phyloP scores from a whole-genome alignment of 441 rosid species.

The Populus tomentosa region DNA sequence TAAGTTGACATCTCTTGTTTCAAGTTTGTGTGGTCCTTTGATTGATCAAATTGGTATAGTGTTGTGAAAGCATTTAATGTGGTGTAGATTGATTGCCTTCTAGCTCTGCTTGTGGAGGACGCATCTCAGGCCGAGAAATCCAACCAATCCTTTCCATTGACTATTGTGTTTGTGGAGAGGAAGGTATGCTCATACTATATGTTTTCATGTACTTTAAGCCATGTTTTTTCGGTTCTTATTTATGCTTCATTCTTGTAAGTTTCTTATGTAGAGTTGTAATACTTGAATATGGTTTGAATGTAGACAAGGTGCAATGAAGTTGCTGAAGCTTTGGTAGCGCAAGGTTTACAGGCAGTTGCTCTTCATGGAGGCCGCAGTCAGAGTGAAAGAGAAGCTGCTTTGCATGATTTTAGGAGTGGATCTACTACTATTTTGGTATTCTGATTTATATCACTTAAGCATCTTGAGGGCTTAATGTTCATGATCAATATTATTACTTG shows the following conservation, averaged over 20 bases:
- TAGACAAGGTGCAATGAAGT: conserved; percentile 39
- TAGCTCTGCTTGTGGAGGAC: conserved; percentile 32
- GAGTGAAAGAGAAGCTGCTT: conserved; percentile 39
- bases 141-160: conserved; percentile 30
- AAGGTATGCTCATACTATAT: conserved; percentile 22
- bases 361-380: conserved; percentile 43
- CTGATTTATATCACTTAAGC: background rate
- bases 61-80: conserved; percentile 11
- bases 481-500: too few species aligned
- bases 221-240: background rate
- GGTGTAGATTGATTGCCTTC: conserved; percentile 32
- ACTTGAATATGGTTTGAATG: conserved; percentile 3
- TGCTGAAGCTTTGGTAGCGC: conserved; percentile 35
- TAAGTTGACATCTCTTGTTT: background rate
- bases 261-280: background rate
- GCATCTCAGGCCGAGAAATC: conserved; percentile 31
- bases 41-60: background rate
- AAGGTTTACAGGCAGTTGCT: conserved; percentile 35
- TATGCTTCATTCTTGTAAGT: background rate
- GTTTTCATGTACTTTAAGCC: background rate
- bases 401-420: conserved; percentile 36
- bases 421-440: conserved; percentile 33
- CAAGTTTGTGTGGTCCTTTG: background rate
- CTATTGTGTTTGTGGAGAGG: conserved; percentile 38
- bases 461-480: background rate